These are phyloP conservation scores for Solanum commersonii DNA, from an alignment of 257 asterid genomes.

Conservation along the genomic window DNA sequence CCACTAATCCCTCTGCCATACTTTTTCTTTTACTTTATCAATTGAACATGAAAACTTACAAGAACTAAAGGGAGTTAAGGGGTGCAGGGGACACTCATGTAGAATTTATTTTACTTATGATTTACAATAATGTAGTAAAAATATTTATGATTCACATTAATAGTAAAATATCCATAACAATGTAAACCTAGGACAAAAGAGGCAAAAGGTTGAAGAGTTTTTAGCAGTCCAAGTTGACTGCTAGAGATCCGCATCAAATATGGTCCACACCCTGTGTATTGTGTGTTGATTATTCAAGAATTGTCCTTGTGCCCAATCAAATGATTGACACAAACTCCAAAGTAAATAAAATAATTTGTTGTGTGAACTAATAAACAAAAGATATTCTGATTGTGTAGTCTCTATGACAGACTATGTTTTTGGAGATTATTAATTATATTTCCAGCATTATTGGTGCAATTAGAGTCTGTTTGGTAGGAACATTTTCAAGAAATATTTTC, in stretches of 20 bases:
- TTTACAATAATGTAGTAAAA: too few species aligned
- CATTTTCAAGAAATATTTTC: too few species aligned
- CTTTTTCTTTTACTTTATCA: neutral
- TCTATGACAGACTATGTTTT: neutral
- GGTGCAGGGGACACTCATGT: neutral
- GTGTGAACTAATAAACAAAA: neutral
- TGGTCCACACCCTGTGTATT: neutral
- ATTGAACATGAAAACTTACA: neutral
- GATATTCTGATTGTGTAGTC: neutral
- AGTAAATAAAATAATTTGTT: neutral
- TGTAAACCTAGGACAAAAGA: neutral
- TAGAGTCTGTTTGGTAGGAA: neutral
- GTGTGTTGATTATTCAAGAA: neutral
- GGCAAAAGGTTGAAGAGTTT: neutral
- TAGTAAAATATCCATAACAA: neutral
- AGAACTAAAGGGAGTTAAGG: neutral
- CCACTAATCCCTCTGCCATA: constrained; percentile 45
- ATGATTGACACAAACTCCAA: neutral
- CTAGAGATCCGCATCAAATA: neutral
- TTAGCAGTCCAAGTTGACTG: constrained; percentile 20
- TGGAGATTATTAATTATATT: neutral
- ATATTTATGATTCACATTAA: neutral
- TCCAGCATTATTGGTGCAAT: neutral
- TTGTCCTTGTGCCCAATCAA: neutral
- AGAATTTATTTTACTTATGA: neutral